Evolutionary conservation across 1,284 basidiomycete genomes (phyloP).

Genomic region (Sanghuangporus sanghuang): DNA sequence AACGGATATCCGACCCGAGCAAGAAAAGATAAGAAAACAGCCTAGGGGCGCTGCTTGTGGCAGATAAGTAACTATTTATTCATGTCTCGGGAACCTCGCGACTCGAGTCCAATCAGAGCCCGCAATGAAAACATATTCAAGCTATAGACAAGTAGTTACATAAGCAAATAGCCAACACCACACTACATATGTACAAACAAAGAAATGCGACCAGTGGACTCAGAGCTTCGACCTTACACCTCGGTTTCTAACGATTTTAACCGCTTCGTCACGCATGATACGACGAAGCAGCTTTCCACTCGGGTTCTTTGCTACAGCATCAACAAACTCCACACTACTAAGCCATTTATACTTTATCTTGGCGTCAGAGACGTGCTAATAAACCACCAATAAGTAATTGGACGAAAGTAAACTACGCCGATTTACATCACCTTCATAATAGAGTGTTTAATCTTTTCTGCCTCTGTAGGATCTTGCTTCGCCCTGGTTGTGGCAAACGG

Average conservation of each 20-base stretch:
- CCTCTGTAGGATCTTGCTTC: slow-evolving; percentile 29
- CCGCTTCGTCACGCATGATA: slow-evolving; percentile 48
- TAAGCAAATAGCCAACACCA: not conserved
- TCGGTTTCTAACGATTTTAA: slow-evolving; percentile 7
- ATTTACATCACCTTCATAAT: slow-evolving; percentile 40
- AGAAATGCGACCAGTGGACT: not conserved
- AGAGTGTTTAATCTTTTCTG: slow-evolving; percentile 36
- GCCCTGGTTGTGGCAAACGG: slow-evolving; percentile 38
- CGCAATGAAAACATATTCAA: not conserved
- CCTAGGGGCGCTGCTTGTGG: not conserved
- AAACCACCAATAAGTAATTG: slow-evolving; percentile 11
- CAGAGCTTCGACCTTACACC: slow-evolving; percentile 6
- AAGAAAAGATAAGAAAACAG: not conserved
- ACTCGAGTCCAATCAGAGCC: not conserved
- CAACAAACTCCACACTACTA: slow-evolving; percentile 65
- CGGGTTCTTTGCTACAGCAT: slow-evolving; percentile 66
- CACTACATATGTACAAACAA: not conserved
- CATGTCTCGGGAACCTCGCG: not conserved
- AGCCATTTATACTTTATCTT: slow-evolving; percentile 72
- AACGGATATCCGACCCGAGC: not conserved
- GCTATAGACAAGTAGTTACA: not conserved
- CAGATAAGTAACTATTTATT: not conserved
- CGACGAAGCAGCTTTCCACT: slow-evolving; percentile 62
- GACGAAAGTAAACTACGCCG: not conserved
- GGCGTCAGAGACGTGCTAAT: slow-evolving; percentile 60